Base-by-base conservation (phyloP, 139 green algal genomes). In the Chlamydomonas sphaeroides region DNA sequence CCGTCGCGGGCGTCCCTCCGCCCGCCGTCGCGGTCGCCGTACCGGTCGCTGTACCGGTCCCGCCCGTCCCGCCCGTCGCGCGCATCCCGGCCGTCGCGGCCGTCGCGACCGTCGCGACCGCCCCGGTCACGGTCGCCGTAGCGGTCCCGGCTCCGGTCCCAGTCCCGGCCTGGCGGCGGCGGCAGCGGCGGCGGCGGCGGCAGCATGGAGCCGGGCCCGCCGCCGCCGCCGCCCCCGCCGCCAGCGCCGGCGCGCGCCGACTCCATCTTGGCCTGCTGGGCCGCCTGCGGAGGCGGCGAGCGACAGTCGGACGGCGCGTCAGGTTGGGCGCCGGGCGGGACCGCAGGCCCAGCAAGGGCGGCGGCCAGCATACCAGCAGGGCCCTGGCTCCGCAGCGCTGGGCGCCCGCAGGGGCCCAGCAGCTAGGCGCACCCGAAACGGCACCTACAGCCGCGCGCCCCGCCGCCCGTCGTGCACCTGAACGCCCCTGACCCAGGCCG, bases 251-350 rank as follows among this genome's bases (percentile, higher is more conserved):
- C 17, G 28, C 67, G 41, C 18, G 66, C 56, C 7, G 53, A 45
- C 18, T 72, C 82, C 63, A 83, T 70, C 57, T 83, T 74, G n/a
- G n/a, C 61, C 38, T 62, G 69, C 78, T 83, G 84, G 6, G 83
- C 36, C 79, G 67, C 62, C 84, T 56, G 49, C 10, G 49, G 2
- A 56, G 49, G 45, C 10, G 73, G 10, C 21, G 18, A 56, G n/a
- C n/a, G n/a, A n/a, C n/a, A n/a, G n/a, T n/a, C n/a, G n/a, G n/a
- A n/a, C n/a, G n/a, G n/a, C n/a, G n/a, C n/a, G n/a, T n/a, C n/a
- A n/a, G n/a, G n/a, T n/a, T n/a, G n/a, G n/a, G n/a, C n/a, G n/a
- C n/a, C n/a, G n/a, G n/a, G n/a, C n/a, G n/a, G n/a, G n/a, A n/a
- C n/a, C n/a, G n/a, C n/a, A n/a, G n/a, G n/a, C n/a, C n/a, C n/a